Conservation (phyloP, 2,329 filamentous ascomycete species). For the Fusarium sp. region DNA sequence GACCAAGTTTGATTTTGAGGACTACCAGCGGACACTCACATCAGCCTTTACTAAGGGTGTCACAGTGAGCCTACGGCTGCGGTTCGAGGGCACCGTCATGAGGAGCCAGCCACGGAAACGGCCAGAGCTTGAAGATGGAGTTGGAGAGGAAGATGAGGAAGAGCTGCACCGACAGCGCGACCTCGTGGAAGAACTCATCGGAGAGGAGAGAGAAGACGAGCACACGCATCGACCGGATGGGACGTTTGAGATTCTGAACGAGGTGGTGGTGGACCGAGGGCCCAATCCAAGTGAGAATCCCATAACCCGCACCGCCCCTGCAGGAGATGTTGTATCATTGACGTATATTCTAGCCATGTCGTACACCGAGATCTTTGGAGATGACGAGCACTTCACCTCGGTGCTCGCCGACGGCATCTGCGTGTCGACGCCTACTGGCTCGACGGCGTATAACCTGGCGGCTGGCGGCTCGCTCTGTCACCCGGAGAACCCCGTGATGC, state of each 20-base stretch:
- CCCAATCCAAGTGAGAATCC: slow-evolving; percentile 83
- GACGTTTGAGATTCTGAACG: slow-evolving; percentile 92
- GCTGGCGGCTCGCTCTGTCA: slow-evolving; percentile 96
- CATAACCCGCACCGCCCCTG: slow-evolving; percentile 4
- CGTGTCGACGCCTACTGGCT: slow-evolving; percentile 93
- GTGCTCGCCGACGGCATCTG: slow-evolving; percentile 93
- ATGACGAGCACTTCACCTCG: slow-evolving; percentile 95
- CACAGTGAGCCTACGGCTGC: slow-evolving; percentile 85
- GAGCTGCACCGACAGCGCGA: slow-evolving; percentile 65
- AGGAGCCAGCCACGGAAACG: slow-evolving; percentile 69
- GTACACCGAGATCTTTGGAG: slow-evolving; percentile 90
- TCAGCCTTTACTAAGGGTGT: slow-evolving; percentile 85
- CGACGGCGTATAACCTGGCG: slow-evolving; percentile 94
- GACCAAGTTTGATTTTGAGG: slow-evolving; percentile 93
- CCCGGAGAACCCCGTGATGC: slow-evolving; percentile 95
- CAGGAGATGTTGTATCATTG: slow-evolving; percentile 8
- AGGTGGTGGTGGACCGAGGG: slow-evolving; percentile 94
- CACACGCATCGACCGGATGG: slow-evolving; percentile 87
- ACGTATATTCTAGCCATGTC: slow-evolving; percentile 77
- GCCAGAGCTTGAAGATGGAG: slow-evolving; percentile 33
- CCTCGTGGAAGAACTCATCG: slow-evolving; percentile 89
- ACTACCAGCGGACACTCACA: slow-evolving; percentile 76
- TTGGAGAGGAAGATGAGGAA: slow-evolving; percentile 53
- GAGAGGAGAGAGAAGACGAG: slow-evolving; percentile 85
- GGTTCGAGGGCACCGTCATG: slow-evolving; percentile 97